Evolutionary conservation across 257 asterid genomes (phyloP), one percentile per base, ranked within the genome.

Genomic region (Solanum pinnatisectum): DNA sequence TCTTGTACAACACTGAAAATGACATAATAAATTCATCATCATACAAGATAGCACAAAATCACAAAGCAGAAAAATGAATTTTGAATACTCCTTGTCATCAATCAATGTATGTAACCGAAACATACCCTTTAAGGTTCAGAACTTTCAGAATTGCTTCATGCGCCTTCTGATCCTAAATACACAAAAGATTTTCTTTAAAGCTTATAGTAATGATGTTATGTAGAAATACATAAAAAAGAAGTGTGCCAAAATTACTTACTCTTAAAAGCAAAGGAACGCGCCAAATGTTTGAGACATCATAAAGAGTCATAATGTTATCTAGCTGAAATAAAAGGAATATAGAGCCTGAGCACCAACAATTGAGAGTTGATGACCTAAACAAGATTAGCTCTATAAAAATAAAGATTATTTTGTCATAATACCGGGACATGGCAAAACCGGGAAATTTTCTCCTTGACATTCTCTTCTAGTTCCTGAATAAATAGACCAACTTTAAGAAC

Each of bases 211-310:
- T 40, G 71, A 89, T 71, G 68, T 18, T 25, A 71, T 0, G 76
- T 10, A 85, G 77, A 70, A 6, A 86, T 44, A 39, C n/a, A 22
- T 42, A 16, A 72, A 44, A 25, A 71, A 87, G 18, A 52, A 86
- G 25, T 27, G 81, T 84, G 56, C 56, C 37, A 46, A 42, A 36
- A 63, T 10, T 37, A 88, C 96, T 88, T 88, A 96, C 98, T 91
- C 90, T 90, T 91, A 96, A 94, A 92, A 95, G 98, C 94, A 94
- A 90, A 84, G 99, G 99, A 84, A 96, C 89, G 25, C 85, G 95
- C 99, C 99, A 96, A 85, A 96, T 95, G 92, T 96, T 95, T 78
- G 99, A 90, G 89, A 96, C 99, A 89, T 96, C 98, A 42, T 92
- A 90, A 83, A 96, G 95, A 22, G 95, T 94, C 88, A 96, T 88